Percentiles rank a stretch among this genome's conserved stretches.
Evolutionary conservation across 2,329 filamentous ascomycete species (phyloP).

Genomic region (Pyricularia sp.): DNA sequence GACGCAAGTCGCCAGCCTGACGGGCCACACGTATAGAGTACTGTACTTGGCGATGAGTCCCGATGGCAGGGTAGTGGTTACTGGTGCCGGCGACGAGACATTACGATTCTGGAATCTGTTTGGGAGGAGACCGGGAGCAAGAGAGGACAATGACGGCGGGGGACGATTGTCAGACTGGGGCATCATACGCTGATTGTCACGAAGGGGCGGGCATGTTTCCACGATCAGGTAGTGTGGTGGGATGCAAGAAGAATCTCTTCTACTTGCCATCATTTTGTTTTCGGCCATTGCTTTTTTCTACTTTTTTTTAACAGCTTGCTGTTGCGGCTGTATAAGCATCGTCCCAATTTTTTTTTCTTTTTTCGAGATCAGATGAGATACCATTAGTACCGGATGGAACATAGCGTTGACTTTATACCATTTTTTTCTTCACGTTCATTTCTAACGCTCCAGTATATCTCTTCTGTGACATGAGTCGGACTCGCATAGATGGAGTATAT

Average conservation of each 20-base stretch:
- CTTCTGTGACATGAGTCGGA: not conserved
- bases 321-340: not conserved
- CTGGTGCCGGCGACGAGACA: constrained; percentile 91
- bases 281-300: not conserved
- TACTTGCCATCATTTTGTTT: not conserved
- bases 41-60: constrained; percentile 96
- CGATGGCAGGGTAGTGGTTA: constrained; percentile 85
- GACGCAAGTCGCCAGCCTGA: constrained; percentile 90
- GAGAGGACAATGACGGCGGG: constrained; percentile 48
- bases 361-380: not conserved
- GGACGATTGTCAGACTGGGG: constrained; percentile 65
- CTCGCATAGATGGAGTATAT: not conserved
- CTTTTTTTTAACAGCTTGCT: not conserved
- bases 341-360: not conserved
- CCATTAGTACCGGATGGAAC: not conserved
- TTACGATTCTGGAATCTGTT: constrained; percentile 96
- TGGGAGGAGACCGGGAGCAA: constrained; percentile 39
- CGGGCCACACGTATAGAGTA: constrained; percentile 82
- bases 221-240: not conserved
- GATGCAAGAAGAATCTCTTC: not conserved
- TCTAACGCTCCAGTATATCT: not conserved
- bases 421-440: not conserved
- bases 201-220: not conserved
- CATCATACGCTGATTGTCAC: constrained; percentile 51
- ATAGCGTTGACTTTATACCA: not conserved